These are phyloP conservation scores for Xylariales sp. DNA, from an alignment of 2,329 filamentous ascomycete species.

Conservation along the genomic window DNA sequence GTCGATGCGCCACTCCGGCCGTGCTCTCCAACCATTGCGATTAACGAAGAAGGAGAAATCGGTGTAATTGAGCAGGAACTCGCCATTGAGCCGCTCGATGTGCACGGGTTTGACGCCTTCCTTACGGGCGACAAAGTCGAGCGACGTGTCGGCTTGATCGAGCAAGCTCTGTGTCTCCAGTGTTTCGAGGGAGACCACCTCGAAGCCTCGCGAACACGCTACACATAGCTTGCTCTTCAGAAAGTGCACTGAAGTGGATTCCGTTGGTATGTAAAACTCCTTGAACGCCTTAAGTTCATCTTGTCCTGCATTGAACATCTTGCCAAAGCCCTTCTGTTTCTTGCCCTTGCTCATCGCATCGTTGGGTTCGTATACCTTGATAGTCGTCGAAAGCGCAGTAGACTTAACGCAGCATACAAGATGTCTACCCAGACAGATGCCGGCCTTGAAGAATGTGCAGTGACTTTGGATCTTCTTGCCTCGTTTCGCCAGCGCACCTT, in stretches of 20 bases:
- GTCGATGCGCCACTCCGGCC: constrained; percentile 93
- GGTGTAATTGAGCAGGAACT: constrained; percentile 96
- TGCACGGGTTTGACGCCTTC: constrained; percentile 94
- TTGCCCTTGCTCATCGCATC: constrained; percentile 90
- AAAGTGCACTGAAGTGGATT: constrained; percentile 98
- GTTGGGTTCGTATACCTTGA: constrained; percentile 99
- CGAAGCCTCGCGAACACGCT: constrained; percentile 90
- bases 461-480: constrained; percentile 96
- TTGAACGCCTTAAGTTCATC: constrained; percentile 96
- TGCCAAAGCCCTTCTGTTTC: constrained; percentile 91
- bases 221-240: constrained; percentile 95
- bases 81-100: constrained; percentile 93
- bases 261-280: constrained; percentile 97
- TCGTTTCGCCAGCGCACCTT: constrained; percentile 74
- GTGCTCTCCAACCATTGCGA: constrained; percentile 92
- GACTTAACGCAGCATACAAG: constrained; percentile 96
- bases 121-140: constrained; percentile 93
- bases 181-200: constrained; percentile 93
- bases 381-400: constrained; percentile 85
- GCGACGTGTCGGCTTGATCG: constrained; percentile 94
- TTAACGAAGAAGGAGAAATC: constrained; percentile 99
- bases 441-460: constrained; percentile 97
- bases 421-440: constrained; percentile 89
- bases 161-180: constrained; percentile 97
- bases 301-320: constrained; percentile 90